Percentiles rank a stretch among this genome's conserved stretches.
Evolutionary conservation across 2,329 filamentous ascomycete genomes (phyloP).

Genomic region (Arthrobotrys sinensis): DNA sequence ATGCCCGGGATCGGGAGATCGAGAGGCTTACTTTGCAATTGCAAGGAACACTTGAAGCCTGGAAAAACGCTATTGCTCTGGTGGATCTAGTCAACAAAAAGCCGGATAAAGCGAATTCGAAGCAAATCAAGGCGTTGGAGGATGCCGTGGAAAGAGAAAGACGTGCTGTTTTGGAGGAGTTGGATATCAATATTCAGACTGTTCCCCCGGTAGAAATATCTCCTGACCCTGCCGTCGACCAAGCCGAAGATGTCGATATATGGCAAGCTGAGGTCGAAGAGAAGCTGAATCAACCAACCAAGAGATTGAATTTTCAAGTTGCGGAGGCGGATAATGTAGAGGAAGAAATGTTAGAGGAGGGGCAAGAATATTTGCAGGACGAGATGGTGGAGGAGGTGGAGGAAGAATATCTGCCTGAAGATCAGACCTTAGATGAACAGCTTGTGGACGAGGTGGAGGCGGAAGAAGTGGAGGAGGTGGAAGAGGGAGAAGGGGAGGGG

Average conservation of each 20-base stretch:
- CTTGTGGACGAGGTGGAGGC: not conserved
- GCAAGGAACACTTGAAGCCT: conserved; percentile 92
- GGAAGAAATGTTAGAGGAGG: conserved; percentile 64
- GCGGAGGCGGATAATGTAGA: not conserved
- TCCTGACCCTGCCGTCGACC: conserved; percentile 68
- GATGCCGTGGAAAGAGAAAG: conserved; percentile 75
- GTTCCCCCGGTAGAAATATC: conserved; percentile 25
- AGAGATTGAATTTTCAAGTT: conserved; percentile 5
- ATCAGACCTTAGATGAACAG: not conserved
- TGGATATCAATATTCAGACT: conserved; percentile 63
- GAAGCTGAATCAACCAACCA: conserved; percentile 46
- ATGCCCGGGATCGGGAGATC: conserved; percentile 93
- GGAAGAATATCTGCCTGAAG: not conserved
- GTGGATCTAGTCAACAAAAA: conserved; percentile 93
- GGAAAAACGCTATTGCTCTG: conserved; percentile 89
- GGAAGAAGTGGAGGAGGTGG: conserved; percentile 65
- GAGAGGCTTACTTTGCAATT: conserved; percentile 84
- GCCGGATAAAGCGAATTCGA: conserved; percentile 81
- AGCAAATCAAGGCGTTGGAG: conserved; percentile 69
- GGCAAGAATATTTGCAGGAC: not conserved
- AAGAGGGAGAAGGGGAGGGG: conserved; percentile 43
- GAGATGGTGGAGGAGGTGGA: conserved; percentile 57
- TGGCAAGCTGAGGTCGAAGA: conserved; percentile 67
- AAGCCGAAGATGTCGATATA: conserved; percentile 72
- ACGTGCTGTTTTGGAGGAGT: conserved; percentile 77